Evolutionary conservation across 306 rosid genomes (phyloP).

Genomic region (Glycine latifolia): DNA sequence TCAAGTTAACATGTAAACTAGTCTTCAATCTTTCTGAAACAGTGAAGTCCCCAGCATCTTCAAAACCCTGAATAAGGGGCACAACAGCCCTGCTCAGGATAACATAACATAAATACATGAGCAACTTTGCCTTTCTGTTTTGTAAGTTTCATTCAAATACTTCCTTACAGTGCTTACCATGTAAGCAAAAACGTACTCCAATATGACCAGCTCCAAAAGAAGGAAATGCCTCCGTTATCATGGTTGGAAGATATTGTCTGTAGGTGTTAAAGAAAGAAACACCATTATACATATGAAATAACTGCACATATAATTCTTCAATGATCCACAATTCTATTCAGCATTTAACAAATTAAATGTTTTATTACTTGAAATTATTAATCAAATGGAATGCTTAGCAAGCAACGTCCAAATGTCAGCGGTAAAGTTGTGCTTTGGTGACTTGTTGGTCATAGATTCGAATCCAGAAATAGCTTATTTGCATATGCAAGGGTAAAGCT

Average conservation of each 20-base stretch:
- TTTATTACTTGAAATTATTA: too few relatives aligned
- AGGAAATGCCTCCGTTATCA: constrained; percentile 82
- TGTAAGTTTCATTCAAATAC: constrained; percentile 32
- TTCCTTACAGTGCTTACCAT: constrained; percentile 62
- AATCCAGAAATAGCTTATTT: too few relatives aligned
- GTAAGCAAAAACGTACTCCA: constrained; percentile 97
- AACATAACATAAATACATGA: constrained; percentile 53
- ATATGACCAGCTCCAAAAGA: constrained; percentile 99
- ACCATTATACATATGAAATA: constrained; percentile 20
- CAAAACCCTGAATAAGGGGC: constrained; percentile 99
- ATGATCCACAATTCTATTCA: constrained; percentile 6
- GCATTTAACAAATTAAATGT: not conserved
- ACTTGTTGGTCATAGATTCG: too few relatives aligned
- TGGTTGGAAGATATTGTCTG: constrained; percentile 72
- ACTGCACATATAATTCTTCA: constrained; percentile 28
- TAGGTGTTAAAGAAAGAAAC: constrained; percentile 34
- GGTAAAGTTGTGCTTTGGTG: too few relatives aligned
- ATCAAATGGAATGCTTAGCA: too few relatives aligned
- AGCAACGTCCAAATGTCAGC: too few relatives aligned
- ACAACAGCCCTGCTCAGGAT: constrained; percentile 83
- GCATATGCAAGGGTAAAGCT: too few relatives aligned
- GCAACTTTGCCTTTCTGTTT: constrained; percentile 50
- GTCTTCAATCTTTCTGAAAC: constrained; percentile 89
- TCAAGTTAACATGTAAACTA: constrained; percentile 84
- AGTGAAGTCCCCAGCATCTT: constrained; percentile 98